phyloP scores from a whole-genome alignment of 2,329 filamentous ascomycete species.

The Daldinia sp. region DNA sequence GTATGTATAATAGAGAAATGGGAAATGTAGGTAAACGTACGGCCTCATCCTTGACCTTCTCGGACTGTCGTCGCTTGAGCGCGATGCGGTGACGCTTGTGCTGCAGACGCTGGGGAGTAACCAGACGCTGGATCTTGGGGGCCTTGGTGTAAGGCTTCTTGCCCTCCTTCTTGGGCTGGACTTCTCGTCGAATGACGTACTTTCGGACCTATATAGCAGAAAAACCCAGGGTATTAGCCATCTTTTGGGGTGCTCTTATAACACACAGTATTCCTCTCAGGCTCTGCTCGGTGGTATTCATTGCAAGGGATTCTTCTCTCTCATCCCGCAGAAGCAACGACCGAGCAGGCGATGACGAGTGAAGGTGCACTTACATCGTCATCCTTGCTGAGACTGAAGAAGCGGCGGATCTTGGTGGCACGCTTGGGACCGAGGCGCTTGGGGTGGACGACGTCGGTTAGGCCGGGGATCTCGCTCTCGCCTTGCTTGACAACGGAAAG shows the following conservation, averaged over 20 bases:
- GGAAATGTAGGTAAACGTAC: constrained; percentile 65
- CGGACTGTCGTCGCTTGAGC: constrained; percentile 96
- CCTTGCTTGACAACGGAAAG: constrained; percentile 98
- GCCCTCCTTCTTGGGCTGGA: constrained; percentile 96
- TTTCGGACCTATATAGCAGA: constrained; percentile 80
- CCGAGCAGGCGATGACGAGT: constrained; percentile 76
- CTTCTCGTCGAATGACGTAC: constrained; percentile 99
- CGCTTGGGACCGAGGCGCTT: constrained; percentile 99
- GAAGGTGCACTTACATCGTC: constrained; percentile 90
- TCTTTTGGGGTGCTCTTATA: constrained; percentile 33
- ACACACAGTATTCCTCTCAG: constrained; percentile 43
- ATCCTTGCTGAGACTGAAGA: constrained; percentile 99
- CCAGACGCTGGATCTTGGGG: constrained; percentile 99
- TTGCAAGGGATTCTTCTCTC: constrained; percentile 53
- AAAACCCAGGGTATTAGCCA: constrained; percentile 51
- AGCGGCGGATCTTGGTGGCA: constrained; percentile 99
- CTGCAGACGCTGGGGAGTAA: constrained; percentile 99
- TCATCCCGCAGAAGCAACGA: constrained; percentile 54
- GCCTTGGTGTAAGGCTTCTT: constrained; percentile 99
- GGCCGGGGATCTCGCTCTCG: constrained; percentile 89
- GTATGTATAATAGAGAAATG: constrained; percentile 28
- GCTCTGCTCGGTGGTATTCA: constrained; percentile 57
- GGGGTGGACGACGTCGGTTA: constrained; percentile 97
- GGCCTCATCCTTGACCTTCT: constrained; percentile 98
- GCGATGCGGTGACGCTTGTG: constrained; percentile 99